Conservation (phyloP, 345 rosid genomes). For the Pelargonium nanum region DNA sequence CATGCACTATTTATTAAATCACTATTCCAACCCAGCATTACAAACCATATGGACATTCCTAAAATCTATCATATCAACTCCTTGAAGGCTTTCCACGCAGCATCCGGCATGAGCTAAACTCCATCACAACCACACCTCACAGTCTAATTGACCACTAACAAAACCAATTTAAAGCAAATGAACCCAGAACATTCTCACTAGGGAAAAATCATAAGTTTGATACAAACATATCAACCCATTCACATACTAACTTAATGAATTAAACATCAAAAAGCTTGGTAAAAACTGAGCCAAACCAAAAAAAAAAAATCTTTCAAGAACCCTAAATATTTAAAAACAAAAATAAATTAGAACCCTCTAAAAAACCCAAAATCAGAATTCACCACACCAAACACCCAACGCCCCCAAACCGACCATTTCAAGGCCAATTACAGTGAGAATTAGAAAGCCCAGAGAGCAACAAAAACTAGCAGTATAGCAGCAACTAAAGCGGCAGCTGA, state of each 20-base stretch:
- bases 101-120: background rate
- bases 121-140: background rate
- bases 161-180: background rate
- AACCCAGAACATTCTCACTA: background rate
- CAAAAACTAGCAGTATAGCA: background rate
- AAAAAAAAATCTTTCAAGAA: background rate
- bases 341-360: background rate
- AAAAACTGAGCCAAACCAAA: background rate
- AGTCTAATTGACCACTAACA: background rate
- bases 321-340: background rate
- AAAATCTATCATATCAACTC: too few relatives aligned
- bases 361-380: background rate
- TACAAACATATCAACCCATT: background rate
- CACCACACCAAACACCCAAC: background rate
- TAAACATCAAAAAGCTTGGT: background rate
- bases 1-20: background rate
- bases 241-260: background rate
- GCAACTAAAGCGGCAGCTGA: background rate
- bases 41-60: background rate
- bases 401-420: background rate
- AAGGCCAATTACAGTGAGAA: background rate
- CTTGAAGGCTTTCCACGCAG: too few relatives aligned
- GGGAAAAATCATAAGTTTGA: background rate
- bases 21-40: background rate
- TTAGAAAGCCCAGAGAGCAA: background rate